These are phyloP conservation scores for Candida pseudofarinosa DNA, from an alignment of 805 yeast species.

Conservation along the genomic window DNA sequence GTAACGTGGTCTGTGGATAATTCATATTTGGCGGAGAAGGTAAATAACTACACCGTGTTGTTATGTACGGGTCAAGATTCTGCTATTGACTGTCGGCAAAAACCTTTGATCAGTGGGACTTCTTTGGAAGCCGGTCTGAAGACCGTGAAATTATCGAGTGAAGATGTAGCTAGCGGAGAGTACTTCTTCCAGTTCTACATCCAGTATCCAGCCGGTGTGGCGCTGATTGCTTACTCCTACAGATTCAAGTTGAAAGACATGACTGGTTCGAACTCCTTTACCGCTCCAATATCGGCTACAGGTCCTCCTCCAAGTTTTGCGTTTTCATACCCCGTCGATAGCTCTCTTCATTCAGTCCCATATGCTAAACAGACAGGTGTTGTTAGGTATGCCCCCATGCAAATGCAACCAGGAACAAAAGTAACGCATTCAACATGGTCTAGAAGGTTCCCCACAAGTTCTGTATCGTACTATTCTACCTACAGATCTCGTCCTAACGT, in stretches of 20 bases:
- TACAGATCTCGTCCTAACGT: constrained; percentile 38
- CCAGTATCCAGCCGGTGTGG: constrained; percentile 40
- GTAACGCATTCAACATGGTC: constrained; percentile 68
- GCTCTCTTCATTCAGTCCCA: constrained; percentile 39
- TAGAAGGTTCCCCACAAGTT: constrained; percentile 61
- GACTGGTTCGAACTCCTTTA: constrained; percentile 52
- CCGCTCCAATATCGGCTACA: constrained; percentile 28
- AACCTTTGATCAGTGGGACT: constrained; percentile 20
- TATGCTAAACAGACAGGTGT: constrained; percentile 77
- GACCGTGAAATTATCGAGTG: constrained; percentile 40
- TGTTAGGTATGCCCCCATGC: constrained; percentile 90
- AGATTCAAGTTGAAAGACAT: constrained; percentile 66
- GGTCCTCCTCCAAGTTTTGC: constrained; percentile 32
- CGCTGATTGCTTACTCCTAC: constrained; percentile 28
- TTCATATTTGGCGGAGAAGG: constrained; percentile 48
- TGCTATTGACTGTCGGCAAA: constrained; percentile 34
- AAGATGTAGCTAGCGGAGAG: constrained; percentile 56
- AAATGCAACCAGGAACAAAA: constrained; percentile 71
- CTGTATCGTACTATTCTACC: constrained; percentile 53
- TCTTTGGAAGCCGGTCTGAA: constrained; percentile 18
- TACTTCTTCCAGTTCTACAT: constrained; percentile 71
- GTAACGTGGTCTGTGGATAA: constrained; percentile 55
- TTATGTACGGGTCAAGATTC: constrained; percentile 68
- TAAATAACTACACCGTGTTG: constrained; percentile 44
- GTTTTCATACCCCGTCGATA: constrained; percentile 19